Conservation (phyloP, 306 rosid species). For the Pyrus pyrifolia region DNA sequence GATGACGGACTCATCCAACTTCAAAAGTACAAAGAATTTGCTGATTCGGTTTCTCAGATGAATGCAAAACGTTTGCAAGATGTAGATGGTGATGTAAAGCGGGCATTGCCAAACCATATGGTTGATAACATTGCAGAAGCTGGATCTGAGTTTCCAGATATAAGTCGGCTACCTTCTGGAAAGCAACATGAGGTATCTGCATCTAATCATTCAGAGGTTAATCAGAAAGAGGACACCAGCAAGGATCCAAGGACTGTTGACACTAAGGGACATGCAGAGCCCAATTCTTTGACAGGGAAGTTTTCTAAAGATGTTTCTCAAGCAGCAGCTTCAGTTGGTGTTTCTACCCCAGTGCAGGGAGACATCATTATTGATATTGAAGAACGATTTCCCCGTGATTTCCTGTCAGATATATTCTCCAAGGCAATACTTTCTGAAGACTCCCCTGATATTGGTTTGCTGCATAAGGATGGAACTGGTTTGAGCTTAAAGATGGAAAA, state of each 20-base stretch:
- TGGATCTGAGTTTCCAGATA: slow-evolving; percentile 18
- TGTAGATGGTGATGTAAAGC: slow-evolving; percentile 35
- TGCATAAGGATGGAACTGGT: slow-evolving; percentile 73
- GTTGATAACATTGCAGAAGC: slow-evolving; percentile 31
- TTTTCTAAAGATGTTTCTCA: slow-evolving; percentile 31
- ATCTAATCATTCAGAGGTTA: slow-evolving; percentile 31
- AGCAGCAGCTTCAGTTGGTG: slow-evolving; percentile 29
- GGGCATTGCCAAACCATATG: slow-evolving; percentile 17
- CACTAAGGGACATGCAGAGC: slow-evolving; percentile 18
- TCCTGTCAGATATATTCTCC: slow-evolving; percentile 82
- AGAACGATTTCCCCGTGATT: slow-evolving; percentile 81
- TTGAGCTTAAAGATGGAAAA: slow-evolving; percentile 73
- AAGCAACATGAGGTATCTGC: slow-evolving; percentile 35
- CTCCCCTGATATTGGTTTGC: slow-evolving; percentile 37
- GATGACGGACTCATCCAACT: slow-evolving; percentile 41
- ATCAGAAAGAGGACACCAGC: slow-evolving; percentile 33
- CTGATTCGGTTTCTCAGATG: slow-evolving; percentile 41
- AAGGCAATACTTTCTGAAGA: slow-evolving; percentile 67
- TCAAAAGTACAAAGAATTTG: slow-evolving; percentile 40
- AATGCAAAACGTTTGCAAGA: slow-evolving; percentile 39
- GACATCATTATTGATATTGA: slow-evolving; percentile 77
- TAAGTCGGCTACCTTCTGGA: slow-evolving; percentile 32
- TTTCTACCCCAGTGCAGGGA: slow-evolving; percentile 47
- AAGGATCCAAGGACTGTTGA: slow-evolving; percentile 23
- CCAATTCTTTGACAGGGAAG: slow-evolving; percentile 31